A percentile compares a stretch with the other conserved stretches of the same genome.
phyloP scores from a whole-genome alignment of 2,329 filamentous ascomycete genomes.

The Ascochyta fabae region DNA sequence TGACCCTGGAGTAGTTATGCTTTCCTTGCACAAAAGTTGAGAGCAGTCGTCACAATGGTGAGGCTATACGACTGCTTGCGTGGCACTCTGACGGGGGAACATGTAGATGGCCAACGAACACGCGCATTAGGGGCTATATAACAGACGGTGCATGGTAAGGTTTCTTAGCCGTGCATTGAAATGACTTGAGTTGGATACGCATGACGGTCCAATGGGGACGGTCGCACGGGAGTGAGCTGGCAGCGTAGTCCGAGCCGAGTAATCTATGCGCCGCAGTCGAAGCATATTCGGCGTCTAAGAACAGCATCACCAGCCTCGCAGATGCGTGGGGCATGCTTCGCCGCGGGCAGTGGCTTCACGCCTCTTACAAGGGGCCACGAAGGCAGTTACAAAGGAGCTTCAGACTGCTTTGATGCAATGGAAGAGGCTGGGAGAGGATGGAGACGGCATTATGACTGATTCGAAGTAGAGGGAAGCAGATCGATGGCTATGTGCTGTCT shows the following conservation, averaged over 20 bases:
- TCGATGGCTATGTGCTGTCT: conserved; percentile 32
- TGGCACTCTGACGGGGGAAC: conserved; percentile 45
- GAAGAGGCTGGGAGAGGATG: conserved; percentile 21
- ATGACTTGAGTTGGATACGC: conserved; percentile 40
- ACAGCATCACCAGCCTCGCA: conserved; percentile 27
- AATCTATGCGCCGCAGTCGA: conserved; percentile 44
- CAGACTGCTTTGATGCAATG: conserved; percentile 8
- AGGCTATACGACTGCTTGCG: conserved; percentile 45
- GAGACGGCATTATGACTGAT: conserved; percentile 17
- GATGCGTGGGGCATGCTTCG: conserved; percentile 29
- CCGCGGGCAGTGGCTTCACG: conserved; percentile 25
- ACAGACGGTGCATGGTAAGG: conserved; percentile 34
- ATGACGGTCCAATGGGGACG: conserved; percentile 37
- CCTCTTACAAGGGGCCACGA: conserved; percentile 26
- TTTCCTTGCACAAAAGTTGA: conserved; percentile 32
- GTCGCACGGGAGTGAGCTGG: conserved; percentile 40
- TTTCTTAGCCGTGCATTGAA: conserved; percentile 36
- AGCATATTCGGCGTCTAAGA: conserved; percentile 33
- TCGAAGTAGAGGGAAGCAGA: conserved; percentile 19
- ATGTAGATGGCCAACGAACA: conserved; percentile 38
- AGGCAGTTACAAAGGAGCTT: conserved; percentile 19
- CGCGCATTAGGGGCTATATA: conserved; percentile 47
- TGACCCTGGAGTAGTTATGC: conserved; percentile 25
- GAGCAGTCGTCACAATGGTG: conserved; percentile 26
- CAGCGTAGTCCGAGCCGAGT: conserved; percentile 41